These are phyloP conservation scores for Cynara cardunculus DNA, from an alignment of 129 eudicot species.

Conservation along the genomic window DNA sequence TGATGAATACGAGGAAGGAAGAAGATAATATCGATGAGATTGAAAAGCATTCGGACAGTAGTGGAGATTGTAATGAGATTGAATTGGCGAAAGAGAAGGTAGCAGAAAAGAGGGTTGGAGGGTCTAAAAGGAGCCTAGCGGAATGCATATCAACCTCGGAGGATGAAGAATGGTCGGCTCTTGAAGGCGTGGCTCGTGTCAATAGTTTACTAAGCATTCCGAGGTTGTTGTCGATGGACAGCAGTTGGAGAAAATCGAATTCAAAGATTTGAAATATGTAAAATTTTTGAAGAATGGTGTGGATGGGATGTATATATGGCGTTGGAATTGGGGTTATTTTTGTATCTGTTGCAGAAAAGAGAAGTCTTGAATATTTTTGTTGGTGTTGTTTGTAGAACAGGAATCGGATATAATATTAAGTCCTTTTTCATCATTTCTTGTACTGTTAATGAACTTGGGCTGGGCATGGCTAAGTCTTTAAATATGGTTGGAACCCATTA, in stretches of 20 bases:
- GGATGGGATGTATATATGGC: not conserved
- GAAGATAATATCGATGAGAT: not conserved
- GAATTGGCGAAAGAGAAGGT: not conserved
- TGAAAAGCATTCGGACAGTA: not conserved
- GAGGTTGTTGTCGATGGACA: constrained; percentile 33
- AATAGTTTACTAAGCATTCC: constrained; percentile 47
- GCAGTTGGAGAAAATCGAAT: constrained; percentile 24
- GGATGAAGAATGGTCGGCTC: constrained; percentile 52
- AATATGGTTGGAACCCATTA: not conserved
- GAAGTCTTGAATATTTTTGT: constrained; percentile 17
- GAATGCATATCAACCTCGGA: constrained; percentile 52
- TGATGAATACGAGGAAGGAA: not conserved
- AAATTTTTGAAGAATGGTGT: not conserved
- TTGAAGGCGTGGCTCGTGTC: constrained; percentile 53
- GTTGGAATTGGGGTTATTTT: not conserved
- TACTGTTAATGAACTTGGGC: constrained; percentile 1
- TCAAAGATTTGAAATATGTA: constrained; percentile 9
- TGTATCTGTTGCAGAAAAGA: constrained; percentile 3
- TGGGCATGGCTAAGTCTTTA: not conserved
- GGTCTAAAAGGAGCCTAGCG: constrained; percentile 47
- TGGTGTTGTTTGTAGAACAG: constrained; percentile 14
- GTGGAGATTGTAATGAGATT: not conserved
- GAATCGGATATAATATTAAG: not conserved
- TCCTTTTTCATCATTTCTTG: not conserved
- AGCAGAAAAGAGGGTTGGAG: constrained; percentile 23